Percentiles rank a stretch among this genome's conserved stretches.
These are phyloP conservation scores for Malus hybrid DNA, from an alignment of 331 rosid genomes.

Conservation along the genomic window DNA sequence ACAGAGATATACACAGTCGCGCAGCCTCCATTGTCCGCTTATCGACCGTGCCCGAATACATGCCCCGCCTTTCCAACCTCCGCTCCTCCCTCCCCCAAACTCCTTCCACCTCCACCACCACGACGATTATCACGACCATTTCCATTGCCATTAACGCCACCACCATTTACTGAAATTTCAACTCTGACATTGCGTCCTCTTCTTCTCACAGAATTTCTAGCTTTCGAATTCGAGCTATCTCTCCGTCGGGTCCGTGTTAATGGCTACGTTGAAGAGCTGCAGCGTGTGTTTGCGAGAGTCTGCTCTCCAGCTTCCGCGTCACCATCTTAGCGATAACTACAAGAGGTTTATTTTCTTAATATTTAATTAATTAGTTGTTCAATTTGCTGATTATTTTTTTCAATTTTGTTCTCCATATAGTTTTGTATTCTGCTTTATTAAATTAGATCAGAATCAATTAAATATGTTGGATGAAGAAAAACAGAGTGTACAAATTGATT, in stretches of 20 bases:
- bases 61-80: background rate
- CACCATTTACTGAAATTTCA: constrained; percentile 1
- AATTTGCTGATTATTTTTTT: background rate
- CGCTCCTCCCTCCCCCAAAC: background rate
- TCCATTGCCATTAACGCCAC: constrained; percentile 1
- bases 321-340: constrained; percentile 14
- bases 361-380: background rate
- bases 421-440: background rate
- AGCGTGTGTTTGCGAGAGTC: constrained; percentile 29
- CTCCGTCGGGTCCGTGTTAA: constrained; percentile 11
- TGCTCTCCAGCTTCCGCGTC: constrained; percentile 32
- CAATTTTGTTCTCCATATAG: background rate
- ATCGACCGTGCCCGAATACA: constrained; percentile 10
- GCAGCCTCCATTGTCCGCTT: background rate
- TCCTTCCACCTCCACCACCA: background rate
- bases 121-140: background rate
- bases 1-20: background rate
- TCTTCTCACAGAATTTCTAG: background rate
- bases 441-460: background rate
- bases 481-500: background rate
- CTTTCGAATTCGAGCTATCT: background rate
- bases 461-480: background rate
- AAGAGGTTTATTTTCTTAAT: constrained; percentile 23
- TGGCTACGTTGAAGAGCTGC: constrained; percentile 39
- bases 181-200: background rate